Evolutionary conservation across 2,329 filamentous ascomycete species (phyloP).

Genomic region (Chrysoporthe deuterocubensis): DNA sequence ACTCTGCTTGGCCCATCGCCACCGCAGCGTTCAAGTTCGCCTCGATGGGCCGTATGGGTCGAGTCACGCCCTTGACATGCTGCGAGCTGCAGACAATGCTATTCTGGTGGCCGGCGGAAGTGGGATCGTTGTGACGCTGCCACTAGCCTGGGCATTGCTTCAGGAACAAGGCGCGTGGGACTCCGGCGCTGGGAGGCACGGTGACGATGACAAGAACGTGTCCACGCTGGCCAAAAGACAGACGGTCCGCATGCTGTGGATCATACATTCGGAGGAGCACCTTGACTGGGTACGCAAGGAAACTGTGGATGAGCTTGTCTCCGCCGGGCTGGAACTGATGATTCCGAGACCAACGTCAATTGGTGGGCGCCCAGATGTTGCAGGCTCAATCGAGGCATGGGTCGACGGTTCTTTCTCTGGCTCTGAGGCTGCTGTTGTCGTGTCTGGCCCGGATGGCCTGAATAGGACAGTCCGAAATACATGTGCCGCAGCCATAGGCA

Average conservation of each 20-base stretch:
- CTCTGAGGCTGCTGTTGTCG: constrained; percentile 54
- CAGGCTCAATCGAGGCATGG: constrained; percentile 45
- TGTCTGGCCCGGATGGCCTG: constrained; percentile 65
- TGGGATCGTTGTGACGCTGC: constrained; percentile 67
- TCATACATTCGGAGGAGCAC: constrained; percentile 58
- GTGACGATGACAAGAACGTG: neutral
- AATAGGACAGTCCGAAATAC: constrained; percentile 64
- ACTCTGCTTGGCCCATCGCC: constrained; percentile 51
- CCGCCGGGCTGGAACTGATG: constrained; percentile 54
- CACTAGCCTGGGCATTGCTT: constrained; percentile 58
- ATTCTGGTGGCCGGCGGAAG: constrained; percentile 66
- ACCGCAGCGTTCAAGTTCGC: constrained; percentile 50
- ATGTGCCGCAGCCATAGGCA: constrained; percentile 52
- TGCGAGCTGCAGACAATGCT: constrained; percentile 52
- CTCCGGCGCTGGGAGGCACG: neutral
- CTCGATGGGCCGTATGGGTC: constrained; percentile 71
- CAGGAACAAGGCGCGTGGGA: constrained; percentile 27
- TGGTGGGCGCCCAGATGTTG: constrained; percentile 58
- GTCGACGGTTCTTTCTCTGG: constrained; percentile 29
- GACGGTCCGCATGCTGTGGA: constrained; percentile 60
- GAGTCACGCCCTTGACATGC: constrained; percentile 55
- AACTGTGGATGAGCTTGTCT: constrained; percentile 52
- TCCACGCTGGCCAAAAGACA: constrained; percentile 30
- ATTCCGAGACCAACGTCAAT: constrained; percentile 59
- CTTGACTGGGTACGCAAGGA: constrained; percentile 56